A percentile compares a stretch with the other conserved stretches of the same genome.
Evolutionary conservation across 179 eudicot species (phyloP).

Genomic region (Pouteria campechiana): DNA sequence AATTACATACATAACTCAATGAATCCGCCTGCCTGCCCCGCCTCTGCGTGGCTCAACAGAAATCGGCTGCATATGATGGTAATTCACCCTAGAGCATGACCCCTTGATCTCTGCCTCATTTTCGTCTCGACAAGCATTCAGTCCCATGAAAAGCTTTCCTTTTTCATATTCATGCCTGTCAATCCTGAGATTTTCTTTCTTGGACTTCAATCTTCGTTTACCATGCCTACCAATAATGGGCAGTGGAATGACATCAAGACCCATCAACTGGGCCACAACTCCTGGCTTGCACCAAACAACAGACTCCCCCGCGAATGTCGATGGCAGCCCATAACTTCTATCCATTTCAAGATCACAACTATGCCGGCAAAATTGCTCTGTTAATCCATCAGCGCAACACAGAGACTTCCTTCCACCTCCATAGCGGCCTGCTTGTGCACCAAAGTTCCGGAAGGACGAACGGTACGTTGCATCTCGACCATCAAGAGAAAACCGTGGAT

Average conservation of each 20-base stretch:
- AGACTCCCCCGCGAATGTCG: slow-evolving; percentile 58
- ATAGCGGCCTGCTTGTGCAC: neutral
- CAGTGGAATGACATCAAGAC: slow-evolving; percentile 81
- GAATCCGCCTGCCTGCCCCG: slow-evolving; percentile 10
- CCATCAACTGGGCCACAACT: slow-evolving; percentile 79
- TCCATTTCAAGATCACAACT: slow-evolving; percentile 6
- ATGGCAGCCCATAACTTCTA: slow-evolving; percentile 26
- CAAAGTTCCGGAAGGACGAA: slow-evolving; percentile 39
- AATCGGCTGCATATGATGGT: slow-evolving; percentile 33
- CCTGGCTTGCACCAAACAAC: slow-evolving; percentile 97
- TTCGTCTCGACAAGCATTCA: slow-evolving; percentile 9
- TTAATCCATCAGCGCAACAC: neutral
- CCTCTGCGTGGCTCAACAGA: slow-evolving; percentile 10
- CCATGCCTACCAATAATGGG: slow-evolving; percentile 25
- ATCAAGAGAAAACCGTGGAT: slow-evolving; percentile 91
- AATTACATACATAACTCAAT: slow-evolving; percentile 8
- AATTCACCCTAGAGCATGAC: slow-evolving; percentile 27
- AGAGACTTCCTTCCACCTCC: slow-evolving; percentile 1
- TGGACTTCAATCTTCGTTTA: slow-evolving; percentile 27
- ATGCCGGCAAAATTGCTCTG: neutral
- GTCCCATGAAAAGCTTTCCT: slow-evolving; percentile 7
- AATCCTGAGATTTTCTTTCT: slow-evolving; percentile 25
- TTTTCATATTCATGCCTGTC: slow-evolving; percentile 30
- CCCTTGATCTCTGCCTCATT: slow-evolving; percentile 2
- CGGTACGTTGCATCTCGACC: slow-evolving; percentile 80